A percentile compares a stretch with the other conserved stretches of the same genome.
Evolutionary conservation across 2,329 filamentous ascomycete genomes (phyloP).

Genomic region (Alternaria brassicae): DNA sequence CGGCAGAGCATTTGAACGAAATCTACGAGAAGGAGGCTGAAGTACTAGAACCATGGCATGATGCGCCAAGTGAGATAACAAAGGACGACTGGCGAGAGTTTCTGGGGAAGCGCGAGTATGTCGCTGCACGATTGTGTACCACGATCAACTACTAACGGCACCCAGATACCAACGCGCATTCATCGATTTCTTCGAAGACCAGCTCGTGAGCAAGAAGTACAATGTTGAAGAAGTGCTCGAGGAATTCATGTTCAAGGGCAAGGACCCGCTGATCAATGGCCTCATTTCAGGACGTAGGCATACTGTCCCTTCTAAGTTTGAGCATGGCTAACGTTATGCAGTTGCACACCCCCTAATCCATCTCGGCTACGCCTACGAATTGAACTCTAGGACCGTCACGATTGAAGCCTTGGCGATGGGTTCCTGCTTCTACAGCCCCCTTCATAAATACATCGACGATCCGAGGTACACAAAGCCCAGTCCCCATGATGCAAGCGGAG

Average conservation of each 20-base stretch:
- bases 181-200: constrained; percentile 95
- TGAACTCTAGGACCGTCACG: constrained; percentile 82
- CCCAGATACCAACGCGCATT: constrained; percentile 83
- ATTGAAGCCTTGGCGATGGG: constrained; percentile 85
- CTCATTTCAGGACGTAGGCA: constrained; percentile 77
- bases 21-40: constrained; percentile 81
- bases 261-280: constrained; percentile 80
- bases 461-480: constrained; percentile 72
- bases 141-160: constrained; percentile 16
- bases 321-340: constrained; percentile 46
- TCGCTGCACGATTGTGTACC: constrained; percentile 1
- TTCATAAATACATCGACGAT: constrained; percentile 73
- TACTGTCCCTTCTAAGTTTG: constrained; percentile 16
- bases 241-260: constrained; percentile 76
- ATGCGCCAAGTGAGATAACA: constrained; percentile 84
- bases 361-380: constrained; percentile 89
- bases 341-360: constrained; percentile 94
- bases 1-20: constrained; percentile 72
- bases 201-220: constrained; percentile 77
- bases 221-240: constrained; percentile 81
- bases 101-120: constrained; percentile 73
- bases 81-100: constrained; percentile 86
- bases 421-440: constrained; percentile 63
- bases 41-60: constrained; percentile 77
- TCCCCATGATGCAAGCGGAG: constrained; percentile 52